Evolutionary conservation across 2,329 filamentous ascomycete genomes (phyloP).

Genomic region (Didymella segeticola): DNA sequence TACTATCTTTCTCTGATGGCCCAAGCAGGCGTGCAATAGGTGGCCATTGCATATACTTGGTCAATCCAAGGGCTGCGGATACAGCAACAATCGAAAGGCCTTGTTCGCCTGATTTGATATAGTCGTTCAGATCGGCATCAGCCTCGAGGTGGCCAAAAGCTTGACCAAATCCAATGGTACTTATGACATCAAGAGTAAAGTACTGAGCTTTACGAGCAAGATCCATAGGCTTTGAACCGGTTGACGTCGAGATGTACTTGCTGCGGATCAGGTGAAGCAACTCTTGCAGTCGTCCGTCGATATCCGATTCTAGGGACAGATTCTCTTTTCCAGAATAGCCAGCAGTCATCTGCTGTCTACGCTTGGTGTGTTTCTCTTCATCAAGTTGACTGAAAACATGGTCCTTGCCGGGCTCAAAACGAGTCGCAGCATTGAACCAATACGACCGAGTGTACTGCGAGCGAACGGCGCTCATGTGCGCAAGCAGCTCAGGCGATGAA

Average conservation of each 20-base stretch:
- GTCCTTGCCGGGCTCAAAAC: slow-evolving; percentile 58
- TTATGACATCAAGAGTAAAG: slow-evolving; percentile 63
- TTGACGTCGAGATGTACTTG: slow-evolving; percentile 47
- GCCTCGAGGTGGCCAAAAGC: slow-evolving; percentile 58
- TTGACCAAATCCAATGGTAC: slow-evolving; percentile 58
- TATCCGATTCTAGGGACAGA: slow-evolving; percentile 54
- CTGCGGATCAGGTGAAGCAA: slow-evolving; percentile 56
- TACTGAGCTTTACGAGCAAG: slow-evolving; percentile 57
- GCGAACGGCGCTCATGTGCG: slow-evolving; percentile 51
- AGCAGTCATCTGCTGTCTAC: slow-evolving; percentile 55
- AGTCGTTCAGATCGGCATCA: slow-evolving; percentile 55
- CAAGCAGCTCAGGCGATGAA: slow-evolving; percentile 54
- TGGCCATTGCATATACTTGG: slow-evolving; percentile 23
- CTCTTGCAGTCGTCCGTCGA: slow-evolving; percentile 56
- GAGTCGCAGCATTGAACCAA: slow-evolving; percentile 43
- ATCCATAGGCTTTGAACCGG: slow-evolving; percentile 47
- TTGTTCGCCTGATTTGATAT: slow-evolving; percentile 53
- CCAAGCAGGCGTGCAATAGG: slow-evolving; percentile 29
- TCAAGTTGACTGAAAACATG: slow-evolving; percentile 60
- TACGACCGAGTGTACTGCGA: slow-evolving; percentile 48
- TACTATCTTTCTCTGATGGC: slow-evolving; percentile 42
- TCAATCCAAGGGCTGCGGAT: slow-evolving; percentile 19
- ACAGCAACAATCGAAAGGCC: slow-evolving; percentile 15
- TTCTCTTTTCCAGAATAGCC: slow-evolving; percentile 63
- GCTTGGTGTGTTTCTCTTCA: slow-evolving; percentile 52